Evolutionary conservation across 2,329 filamentous ascomycete genomes (phyloP).

Genomic region (Tolypocladium tropicale): DNA sequence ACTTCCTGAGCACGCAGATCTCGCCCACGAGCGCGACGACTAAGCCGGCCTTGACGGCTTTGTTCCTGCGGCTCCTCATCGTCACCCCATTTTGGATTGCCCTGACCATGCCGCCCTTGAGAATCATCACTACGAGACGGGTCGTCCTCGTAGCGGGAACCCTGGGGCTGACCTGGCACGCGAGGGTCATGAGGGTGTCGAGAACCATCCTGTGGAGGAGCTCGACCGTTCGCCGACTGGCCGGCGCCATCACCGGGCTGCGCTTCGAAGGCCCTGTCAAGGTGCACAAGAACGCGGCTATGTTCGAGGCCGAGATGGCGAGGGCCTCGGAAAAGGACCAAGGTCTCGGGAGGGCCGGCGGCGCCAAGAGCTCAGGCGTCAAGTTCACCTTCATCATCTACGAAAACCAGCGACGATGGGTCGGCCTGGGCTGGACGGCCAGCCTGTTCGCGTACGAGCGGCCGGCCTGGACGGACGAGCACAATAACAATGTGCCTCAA

Average conservation of each 20-base stretch:
- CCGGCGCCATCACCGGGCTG: conserved; percentile 69
- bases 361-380: conserved; percentile 61
- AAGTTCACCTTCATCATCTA: conserved; percentile 95
- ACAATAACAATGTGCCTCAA: conserved; percentile 68
- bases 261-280: conserved; percentile 48
- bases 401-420: conserved; percentile 92
- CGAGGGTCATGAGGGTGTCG: conserved; percentile 72
- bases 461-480: conserved; percentile 89
- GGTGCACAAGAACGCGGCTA: conserved; percentile 14
- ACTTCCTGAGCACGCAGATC: conserved; percentile 84
- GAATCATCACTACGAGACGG: conserved; percentile 77
- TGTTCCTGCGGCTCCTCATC: conserved; percentile 82
- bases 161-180: conserved; percentile 83
- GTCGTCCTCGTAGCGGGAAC: conserved; percentile 83
- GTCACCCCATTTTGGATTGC: conserved; percentile 82
- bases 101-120: conserved; percentile 71
- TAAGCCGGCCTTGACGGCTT: conserved; percentile 73
- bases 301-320: conserved; percentile 3
- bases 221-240: conserved; percentile 56
- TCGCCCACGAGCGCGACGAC: conserved; percentile 89
- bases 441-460: conserved; percentile 87
- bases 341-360: conserved; percentile 20
- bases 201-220: conserved; percentile 89
- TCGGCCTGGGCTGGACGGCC: conserved; percentile 90
- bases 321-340: conserved; percentile 11